Base-by-base conservation (phyloP, 495 filamentous ascomycete species). In the Aspergillus leporis region DNA sequence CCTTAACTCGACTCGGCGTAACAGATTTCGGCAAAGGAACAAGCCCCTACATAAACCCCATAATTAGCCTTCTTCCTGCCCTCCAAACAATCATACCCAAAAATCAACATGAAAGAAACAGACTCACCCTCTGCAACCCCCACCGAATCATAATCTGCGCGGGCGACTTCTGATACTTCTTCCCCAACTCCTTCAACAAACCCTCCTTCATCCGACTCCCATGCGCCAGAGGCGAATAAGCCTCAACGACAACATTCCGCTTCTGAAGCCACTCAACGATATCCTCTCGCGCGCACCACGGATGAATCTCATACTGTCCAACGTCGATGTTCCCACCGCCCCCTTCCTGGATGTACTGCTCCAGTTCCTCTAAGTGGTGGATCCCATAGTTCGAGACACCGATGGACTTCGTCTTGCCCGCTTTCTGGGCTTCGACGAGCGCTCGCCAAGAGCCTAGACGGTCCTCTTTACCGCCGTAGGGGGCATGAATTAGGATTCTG, bases 251-350 rank as follows among this genome's bases (percentile, higher is more conserved):
- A 9, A 95, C 83, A 3, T 84, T 83, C 9, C 89, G 77, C 59
- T 82, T 78, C 58, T 81, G 69, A 57, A 86, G 87, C 89, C 93
- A 96, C 59, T 86, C 78, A 12, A 84, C 84, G 36, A 97, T 91
- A 65, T 93, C 90, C 2, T 77, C 76, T 13, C 90, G 81, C 23
- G 86, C 80, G 12, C 88, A 81, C 90, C 90, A 96, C 0, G 93
- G 92, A 63, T 97, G 93, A 18, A 97, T 68, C 71, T 97, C 93
- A 62, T 89, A 90, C 70, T 96, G 92, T 10, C 90, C 91, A 4
- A 96, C 89, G 56, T 85, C 87, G 61, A 97, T 80, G 19, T 91
- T 78, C 18, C 90, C 90, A 14, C 87, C 90, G 56, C 84, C 86
- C 5, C 88, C 89, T 58, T 83, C 75, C 60, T 84, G 81, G 65